Evolutionary conservation across 768 basidiomycete species (phyloP).

Genomic region (Cantharellus anzutake): DNA sequence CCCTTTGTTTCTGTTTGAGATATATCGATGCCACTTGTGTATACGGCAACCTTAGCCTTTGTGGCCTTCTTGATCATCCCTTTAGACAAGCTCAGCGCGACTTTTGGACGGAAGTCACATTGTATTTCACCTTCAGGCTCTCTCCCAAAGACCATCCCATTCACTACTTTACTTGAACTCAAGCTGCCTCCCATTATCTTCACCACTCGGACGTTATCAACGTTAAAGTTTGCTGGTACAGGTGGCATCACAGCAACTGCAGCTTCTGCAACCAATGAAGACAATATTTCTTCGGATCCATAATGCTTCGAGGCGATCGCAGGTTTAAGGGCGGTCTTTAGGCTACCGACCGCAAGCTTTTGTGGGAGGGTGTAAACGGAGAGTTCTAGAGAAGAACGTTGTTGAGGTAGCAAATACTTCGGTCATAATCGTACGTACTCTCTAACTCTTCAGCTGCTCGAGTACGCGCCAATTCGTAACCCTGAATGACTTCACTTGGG

Average conservation of each 20-base stretch:
- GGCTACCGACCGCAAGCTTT: constrained; percentile 49
- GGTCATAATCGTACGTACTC: constrained; percentile 34
- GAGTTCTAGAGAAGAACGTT: constrained; percentile 30
- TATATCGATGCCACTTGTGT: constrained; percentile 80
- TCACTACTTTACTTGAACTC: constrained; percentile 67
- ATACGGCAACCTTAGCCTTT: constrained; percentile 88
- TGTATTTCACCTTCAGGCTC: constrained; percentile 66
- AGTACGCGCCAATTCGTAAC: constrained; percentile 77
- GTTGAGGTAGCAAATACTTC: constrained; percentile 1
- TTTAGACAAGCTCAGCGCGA: constrained; percentile 13
- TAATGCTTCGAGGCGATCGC: constrained; percentile 97
- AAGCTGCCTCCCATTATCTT: constrained; percentile 95
- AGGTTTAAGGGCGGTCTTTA: constrained; percentile 64
- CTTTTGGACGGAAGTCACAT: background rate
- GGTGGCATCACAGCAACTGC: constrained; percentile 80
- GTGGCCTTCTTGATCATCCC: constrained; percentile 66
- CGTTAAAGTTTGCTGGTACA: constrained; percentile 84
- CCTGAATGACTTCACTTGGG: constrained; percentile 86
- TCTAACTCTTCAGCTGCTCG: constrained; percentile 81
- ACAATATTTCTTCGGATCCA: constrained; percentile 69
- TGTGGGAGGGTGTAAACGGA: constrained; percentile 48
- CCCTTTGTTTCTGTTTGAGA: constrained; percentile 98
- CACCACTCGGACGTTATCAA: constrained; percentile 94
- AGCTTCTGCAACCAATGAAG: constrained; percentile 79
- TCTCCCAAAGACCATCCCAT: constrained; percentile 95